Base-by-base conservation (phyloP, 345 rosid genomes). In the Ailanthus altissimus region DNA sequence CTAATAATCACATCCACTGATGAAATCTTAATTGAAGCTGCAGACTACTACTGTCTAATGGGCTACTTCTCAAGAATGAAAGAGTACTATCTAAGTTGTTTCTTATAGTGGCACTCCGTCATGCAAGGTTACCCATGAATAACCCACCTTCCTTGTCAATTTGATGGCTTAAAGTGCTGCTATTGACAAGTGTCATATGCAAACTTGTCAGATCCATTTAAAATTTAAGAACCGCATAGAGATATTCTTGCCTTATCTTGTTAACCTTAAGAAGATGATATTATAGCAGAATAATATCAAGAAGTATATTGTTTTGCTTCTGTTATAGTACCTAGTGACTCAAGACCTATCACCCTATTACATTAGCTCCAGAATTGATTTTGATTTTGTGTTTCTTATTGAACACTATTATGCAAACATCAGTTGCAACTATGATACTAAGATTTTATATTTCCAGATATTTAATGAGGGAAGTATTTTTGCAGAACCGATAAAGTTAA, bases 41-140 rank as follows among this genome's bases (percentile, higher is more conserved):
- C 16, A 13, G 13, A 23, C 42, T 6, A 8, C 38, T 15, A 7
- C 26, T 18, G 23, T 26, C 6, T 47, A 14, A 28, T 5, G 12
- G 14, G 43, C 58, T 68, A 16, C 58, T 68, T 16, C 42, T 68
- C 42, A 49, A 68, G 72, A 68, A 68, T 7, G 26, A 38, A 16
- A 15, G n/a, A 28, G 4, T 61, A 16, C 5, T 53, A 20, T 16
- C 67, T 14, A 15, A 45, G 46, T 25, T 46, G 42, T 2, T 42
- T n/a, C n/a, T n/a, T n/a, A n/a, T n/a, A n/a, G n/a, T n/a, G n/a
- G n/a, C n/a, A n/a, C n/a, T n/a, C n/a, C n/a, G n/a, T n/a, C n/a
- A n/a, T 38, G 16, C 38, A 50, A 71, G 63, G n/a, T 54, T 71
- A 26, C 12, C 10, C 0, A 46, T 18, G 18, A 74, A 47, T 49